Percentiles rank a stretch among this genome's conserved stretches.
These are phyloP conservation scores for Camptophora hylomeconis DNA, from an alignment of 2,329 filamentous ascomycete genomes.

Conservation along the genomic window DNA sequence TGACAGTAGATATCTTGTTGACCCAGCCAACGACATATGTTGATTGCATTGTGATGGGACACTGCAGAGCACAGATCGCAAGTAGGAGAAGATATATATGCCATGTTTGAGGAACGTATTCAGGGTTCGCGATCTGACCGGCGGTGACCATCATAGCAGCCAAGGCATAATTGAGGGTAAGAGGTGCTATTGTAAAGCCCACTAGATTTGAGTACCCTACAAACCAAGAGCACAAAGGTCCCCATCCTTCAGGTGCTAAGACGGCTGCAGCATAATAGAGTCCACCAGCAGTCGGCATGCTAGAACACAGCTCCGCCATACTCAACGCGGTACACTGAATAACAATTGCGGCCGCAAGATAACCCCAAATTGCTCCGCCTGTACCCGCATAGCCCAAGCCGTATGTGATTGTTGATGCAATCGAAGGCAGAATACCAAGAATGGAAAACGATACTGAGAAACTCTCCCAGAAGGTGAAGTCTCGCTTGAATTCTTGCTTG, in stretches of 20 bases:
- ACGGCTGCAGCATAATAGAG: constrained; percentile 22
- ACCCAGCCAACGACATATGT: constrained; percentile 25
- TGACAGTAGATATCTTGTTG: constrained; percentile 20
- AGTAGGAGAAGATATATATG: constrained; percentile 24
- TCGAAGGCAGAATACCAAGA: constrained; percentile 25
- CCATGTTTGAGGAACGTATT: constrained; percentile 21
- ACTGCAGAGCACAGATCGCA: constrained; percentile 20
- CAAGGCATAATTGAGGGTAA: constrained; percentile 23
- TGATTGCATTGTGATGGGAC: constrained; percentile 22
- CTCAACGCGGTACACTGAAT: constrained; percentile 23
- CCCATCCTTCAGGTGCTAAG: constrained; percentile 22
- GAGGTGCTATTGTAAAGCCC: constrained; percentile 21
- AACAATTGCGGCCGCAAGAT: constrained; percentile 21
- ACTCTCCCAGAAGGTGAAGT: constrained; percentile 22
- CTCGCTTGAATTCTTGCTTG: constrained; percentile 22
- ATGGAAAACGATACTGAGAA: constrained; percentile 25
- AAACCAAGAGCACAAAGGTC: constrained; percentile 15
- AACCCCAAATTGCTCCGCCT: constrained; percentile 21
- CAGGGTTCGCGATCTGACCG: constrained; percentile 22
- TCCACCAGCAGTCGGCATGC: constrained; percentile 24
- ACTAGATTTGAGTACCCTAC: constrained; percentile 22
- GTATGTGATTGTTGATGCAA: constrained; percentile 25
- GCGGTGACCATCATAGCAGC: constrained; percentile 24
- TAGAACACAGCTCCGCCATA: constrained; percentile 25
- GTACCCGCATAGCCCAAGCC: constrained; percentile 23